Conservation (phyloP, 345 rosid genomes). For the Pugionium dolabratum region DNA sequence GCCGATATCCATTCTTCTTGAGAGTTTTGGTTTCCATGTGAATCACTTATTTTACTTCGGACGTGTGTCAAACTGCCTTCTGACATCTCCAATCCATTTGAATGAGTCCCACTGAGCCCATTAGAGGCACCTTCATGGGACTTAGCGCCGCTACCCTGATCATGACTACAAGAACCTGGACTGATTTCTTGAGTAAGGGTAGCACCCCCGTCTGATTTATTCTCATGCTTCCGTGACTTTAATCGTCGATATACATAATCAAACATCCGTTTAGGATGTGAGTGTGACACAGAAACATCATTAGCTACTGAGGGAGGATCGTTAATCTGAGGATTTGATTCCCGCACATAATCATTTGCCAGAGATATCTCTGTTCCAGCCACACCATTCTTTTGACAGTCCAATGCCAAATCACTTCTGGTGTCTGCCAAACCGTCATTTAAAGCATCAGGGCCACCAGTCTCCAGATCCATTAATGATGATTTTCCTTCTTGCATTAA, state of each 20-base stretch:
- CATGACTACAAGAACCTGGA: slow-evolving; percentile 46
- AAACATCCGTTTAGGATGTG: slow-evolving; percentile 64
- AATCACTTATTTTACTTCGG: slow-evolving; percentile 41
- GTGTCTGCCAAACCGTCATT: slow-evolving; percentile 37
- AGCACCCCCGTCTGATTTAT: slow-evolving; percentile 40
- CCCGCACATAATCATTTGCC: slow-evolving; percentile 39
- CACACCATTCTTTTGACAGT: slow-evolving; percentile 32
- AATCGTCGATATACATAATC: slow-evolving; percentile 78
- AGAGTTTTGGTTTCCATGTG: slow-evolving; percentile 49
- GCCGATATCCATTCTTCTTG: slow-evolving; percentile 65
- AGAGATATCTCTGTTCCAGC: slow-evolving; percentile 39
- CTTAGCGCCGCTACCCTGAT: slow-evolving; percentile 40
- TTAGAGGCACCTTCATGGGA: slow-evolving; percentile 45
- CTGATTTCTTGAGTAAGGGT: slow-evolving; percentile 49
- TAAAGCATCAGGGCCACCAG: slow-evolving; percentile 41
- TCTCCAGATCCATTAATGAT: slow-evolving; percentile 39
- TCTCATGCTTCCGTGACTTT: slow-evolving; percentile 56
- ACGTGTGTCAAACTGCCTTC: slow-evolving; percentile 39
- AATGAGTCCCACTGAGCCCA: slow-evolving; percentile 42
- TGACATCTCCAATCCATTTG: slow-evolving; percentile 42
- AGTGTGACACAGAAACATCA: slow-evolving; percentile 37
- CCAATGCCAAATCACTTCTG: slow-evolving; percentile 42
- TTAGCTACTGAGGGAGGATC: slow-evolving; percentile 41
- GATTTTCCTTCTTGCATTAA: slow-evolving; percentile 38
- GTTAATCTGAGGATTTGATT: slow-evolving; percentile 43